Percentiles rank a stretch among this genome's conserved stretches.
Evolutionary conservation across 495 filamentous ascomycete genomes (phyloP).

Genomic region (Extremus antarcticus): DNA sequence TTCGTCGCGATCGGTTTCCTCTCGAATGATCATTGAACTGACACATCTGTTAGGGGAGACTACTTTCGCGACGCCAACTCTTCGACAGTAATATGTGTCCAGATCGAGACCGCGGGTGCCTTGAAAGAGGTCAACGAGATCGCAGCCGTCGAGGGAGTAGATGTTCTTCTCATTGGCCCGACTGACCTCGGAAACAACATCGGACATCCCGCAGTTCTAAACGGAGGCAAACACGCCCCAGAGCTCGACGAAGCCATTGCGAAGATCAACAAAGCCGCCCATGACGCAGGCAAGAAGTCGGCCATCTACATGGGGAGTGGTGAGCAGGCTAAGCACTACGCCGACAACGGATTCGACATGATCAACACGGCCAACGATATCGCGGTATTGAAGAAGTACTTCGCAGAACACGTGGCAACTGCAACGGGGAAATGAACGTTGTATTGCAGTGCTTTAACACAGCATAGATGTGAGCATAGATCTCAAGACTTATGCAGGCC

Average conservation of each 20-base stretch:
- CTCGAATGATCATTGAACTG: neutral
- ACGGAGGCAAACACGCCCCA: constrained; percentile 46
- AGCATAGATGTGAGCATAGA: too few relatives aligned
- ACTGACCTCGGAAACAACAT: constrained; percentile 70
- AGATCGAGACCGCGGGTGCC: constrained; percentile 72
- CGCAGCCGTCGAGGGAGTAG: constrained; percentile 56
- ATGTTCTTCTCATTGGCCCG: constrained; percentile 69
- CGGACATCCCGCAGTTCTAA: constrained; percentile 44
- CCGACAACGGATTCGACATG: constrained; percentile 68
- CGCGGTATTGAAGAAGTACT: constrained; percentile 8
- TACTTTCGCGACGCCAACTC: constrained; percentile 70
- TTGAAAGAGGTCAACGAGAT: constrained; percentile 61
- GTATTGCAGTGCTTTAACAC: too few relatives aligned
- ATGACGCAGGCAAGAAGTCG: constrained; percentile 56
- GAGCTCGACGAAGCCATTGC: constrained; percentile 59
- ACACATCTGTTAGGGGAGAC: constrained; percentile 24
- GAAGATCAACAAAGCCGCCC: constrained; percentile 50
- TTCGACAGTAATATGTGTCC: constrained; percentile 58
- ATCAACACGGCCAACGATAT: constrained; percentile 35
- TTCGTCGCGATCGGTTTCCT: too few relatives aligned
- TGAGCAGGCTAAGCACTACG: constrained; percentile 50
- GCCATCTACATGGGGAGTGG: constrained; percentile 68
- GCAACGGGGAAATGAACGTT: neutral
- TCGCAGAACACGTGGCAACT: constrained; percentile 2
- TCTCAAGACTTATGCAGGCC: too few relatives aligned